Percentiles rank a stretch among this genome's conserved stretches.
These are phyloP conservation scores for Jackrogersella minutella DNA, from an alignment of 495 filamentous ascomycete genomes.

Conservation along the genomic window DNA sequence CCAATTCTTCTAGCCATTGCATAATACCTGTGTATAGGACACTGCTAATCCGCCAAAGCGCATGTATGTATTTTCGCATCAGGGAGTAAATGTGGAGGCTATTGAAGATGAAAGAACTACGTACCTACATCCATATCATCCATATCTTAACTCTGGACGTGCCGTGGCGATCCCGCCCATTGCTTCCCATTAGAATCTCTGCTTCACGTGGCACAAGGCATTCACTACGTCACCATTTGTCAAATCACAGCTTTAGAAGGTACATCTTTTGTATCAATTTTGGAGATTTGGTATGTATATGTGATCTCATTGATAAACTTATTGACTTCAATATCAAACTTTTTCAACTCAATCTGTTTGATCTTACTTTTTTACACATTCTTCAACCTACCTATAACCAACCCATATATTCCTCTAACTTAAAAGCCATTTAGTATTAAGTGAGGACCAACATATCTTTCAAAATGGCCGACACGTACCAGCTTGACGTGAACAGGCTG, in stretches of 20 bases:
- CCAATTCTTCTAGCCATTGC: neutral
- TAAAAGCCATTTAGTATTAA: neutral
- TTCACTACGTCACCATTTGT: conserved; percentile 36
- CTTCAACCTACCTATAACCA: neutral
- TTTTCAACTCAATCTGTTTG: neutral
- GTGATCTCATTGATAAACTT: conserved; percentile 26
- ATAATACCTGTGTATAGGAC: too few relatives aligned
- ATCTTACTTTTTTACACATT: neutral
- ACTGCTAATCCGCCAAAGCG: neutral
- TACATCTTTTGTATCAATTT: conserved; percentile 8
- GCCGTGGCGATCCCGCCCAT: neutral
- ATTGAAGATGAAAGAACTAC: too few relatives aligned
- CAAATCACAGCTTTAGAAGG: neutral
- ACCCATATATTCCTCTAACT: neutral
- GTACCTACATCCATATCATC: too few relatives aligned
- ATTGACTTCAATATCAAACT: neutral
- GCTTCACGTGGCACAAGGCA: conserved; percentile 15
- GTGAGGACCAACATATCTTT: neutral
- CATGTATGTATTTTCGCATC: neutral
- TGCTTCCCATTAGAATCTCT: conserved; percentile 7
- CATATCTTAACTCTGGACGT: neutral
- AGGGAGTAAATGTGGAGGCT: too few relatives aligned
- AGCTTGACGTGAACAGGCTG: conserved; percentile 51
- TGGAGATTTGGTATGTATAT: neutral
- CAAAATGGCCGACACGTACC: conserved; percentile 43